Conservation (phyloP, 768 basidiomycete genomes). For the Boletellus sp. region DNA sequence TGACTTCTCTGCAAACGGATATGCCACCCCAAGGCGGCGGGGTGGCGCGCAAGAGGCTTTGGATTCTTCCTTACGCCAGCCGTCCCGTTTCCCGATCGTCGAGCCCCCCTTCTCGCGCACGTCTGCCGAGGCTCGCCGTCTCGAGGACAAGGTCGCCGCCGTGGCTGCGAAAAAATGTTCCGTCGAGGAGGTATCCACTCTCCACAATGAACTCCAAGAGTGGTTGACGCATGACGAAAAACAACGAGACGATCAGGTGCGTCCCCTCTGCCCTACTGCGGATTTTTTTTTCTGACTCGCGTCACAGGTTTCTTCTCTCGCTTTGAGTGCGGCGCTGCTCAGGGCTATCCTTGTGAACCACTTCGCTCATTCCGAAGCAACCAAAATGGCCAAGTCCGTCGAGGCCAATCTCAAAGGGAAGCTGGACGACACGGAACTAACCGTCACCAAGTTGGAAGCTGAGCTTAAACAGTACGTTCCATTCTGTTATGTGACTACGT, state of each 20-base stretch:
- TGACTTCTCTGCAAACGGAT: conserved; percentile 68
- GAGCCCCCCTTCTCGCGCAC: conserved; percentile 40
- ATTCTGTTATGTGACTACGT: conserved; percentile 9
- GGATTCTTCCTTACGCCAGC: conserved; percentile 39
- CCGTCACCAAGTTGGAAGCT: conserved; percentile 57
- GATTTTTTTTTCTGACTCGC: conserved; percentile 3
- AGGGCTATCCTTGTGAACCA: conserved; percentile 83
- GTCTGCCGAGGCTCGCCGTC: conserved; percentile 55
- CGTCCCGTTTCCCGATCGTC: conserved; percentile 46
- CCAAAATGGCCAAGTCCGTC: conserved; percentile 58
- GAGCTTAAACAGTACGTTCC: conserved; percentile 67
- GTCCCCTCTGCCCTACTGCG: conserved; percentile 28
- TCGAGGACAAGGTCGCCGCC: conserved; percentile 75
- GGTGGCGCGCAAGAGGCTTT: conserved; percentile 46
- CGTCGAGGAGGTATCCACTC: conserved; percentile 75
- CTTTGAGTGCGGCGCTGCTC: conserved; percentile 73
- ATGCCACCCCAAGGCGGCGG: conserved; percentile 61
- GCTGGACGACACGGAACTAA: conserved; percentile 61
- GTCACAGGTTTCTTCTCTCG: conserved; percentile 58
- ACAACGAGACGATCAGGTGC: conserved; percentile 57
- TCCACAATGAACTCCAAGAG: conserved; percentile 75
- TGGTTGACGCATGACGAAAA: conserved; percentile 65
- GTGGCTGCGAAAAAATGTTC: conserved; percentile 84
- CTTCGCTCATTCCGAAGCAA: conserved; percentile 73
- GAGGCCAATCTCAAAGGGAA: conserved; percentile 62